Percentiles rank a stretch among this genome's conserved stretches.
Evolutionary conservation across 129 eudicot species (phyloP).

Genomic region (Centrapalus pauciflorus): DNA sequence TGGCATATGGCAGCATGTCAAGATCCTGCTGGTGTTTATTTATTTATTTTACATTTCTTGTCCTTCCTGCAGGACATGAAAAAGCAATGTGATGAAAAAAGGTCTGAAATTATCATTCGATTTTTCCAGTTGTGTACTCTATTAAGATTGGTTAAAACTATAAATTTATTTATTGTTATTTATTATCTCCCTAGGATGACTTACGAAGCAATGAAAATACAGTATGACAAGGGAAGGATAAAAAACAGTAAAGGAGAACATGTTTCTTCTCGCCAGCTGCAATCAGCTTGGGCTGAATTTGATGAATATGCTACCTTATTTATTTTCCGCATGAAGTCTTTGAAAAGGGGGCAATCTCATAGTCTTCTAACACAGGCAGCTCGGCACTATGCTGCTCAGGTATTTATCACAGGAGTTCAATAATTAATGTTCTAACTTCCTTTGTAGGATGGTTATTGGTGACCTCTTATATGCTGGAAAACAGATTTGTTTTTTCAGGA

Average conservation of each 20-base stretch:
- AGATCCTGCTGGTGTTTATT: neutral
- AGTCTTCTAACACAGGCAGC: slow-evolving; percentile 93
- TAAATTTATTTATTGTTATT: neutral
- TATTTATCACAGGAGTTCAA: slow-evolving; percentile 9
- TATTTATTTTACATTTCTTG: neutral
- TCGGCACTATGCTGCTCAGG: slow-evolving; percentile 96
- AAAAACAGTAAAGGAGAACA: slow-evolving; percentile 49
- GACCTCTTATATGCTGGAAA: slow-evolving; percentile 23
- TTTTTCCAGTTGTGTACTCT: neutral
- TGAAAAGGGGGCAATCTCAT: slow-evolving; percentile 75
- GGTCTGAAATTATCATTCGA: slow-evolving; percentile 37
- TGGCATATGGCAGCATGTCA: neutral
- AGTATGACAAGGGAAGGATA: slow-evolving; percentile 57
- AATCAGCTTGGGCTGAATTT: slow-evolving; percentile 66
- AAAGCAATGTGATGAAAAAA: slow-evolving; percentile 66
- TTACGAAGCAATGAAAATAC: slow-evolving; percentile 51
- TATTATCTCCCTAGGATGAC: slow-evolving; percentile 33
- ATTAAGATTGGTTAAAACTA: neutral
- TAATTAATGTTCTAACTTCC: neutral
- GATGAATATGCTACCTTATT: slow-evolving; percentile 69
- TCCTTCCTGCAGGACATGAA: slow-evolving; percentile 81
- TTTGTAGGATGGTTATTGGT: neutral
- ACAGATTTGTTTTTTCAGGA: slow-evolving; percentile 74
- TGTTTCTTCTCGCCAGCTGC: slow-evolving; percentile 51
- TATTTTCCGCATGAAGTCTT: slow-evolving; percentile 84